phyloP scores from a whole-genome alignment of 257 asterid species.

The Salvia miltiorrhiza region DNA sequence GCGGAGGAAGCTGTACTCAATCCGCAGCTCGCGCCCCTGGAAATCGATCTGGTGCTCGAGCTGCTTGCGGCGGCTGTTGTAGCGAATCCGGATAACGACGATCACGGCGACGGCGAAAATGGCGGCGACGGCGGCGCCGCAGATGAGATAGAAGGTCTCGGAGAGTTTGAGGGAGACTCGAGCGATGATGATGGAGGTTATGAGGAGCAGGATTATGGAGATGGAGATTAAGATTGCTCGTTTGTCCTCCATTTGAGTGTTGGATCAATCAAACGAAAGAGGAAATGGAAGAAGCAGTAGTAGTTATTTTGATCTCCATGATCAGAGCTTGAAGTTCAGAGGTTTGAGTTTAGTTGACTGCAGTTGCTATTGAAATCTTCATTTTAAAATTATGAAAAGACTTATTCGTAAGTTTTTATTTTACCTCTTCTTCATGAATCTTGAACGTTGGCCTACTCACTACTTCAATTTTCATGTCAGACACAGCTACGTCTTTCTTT shows the following conservation, averaged over 20 bases:
- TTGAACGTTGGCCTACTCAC: background rate
- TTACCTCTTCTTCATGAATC: background rate
- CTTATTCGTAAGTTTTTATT: constrained; percentile 6
- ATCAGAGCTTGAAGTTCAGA: background rate
- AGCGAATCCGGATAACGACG: constrained; percentile 36
- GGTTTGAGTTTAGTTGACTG: constrained; percentile 11
- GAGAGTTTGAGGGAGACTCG: constrained; percentile 45
- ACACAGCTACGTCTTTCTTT: too few relatives aligned
- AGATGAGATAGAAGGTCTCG: constrained; percentile 45
- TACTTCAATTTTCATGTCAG: background rate
- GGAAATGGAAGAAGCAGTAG: background rate
- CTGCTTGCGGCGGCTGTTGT: constrained; percentile 29
- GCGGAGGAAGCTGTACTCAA: constrained; percentile 76
- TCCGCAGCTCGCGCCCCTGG: constrained; percentile 67
- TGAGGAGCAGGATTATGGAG: constrained; percentile 29
- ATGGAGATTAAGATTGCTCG: constrained; percentile 40
- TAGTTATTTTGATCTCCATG: background rate
- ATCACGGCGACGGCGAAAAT: constrained; percentile 39
- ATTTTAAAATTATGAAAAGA: background rate
- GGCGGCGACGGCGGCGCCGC: constrained; percentile 60
- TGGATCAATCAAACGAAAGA: background rate
- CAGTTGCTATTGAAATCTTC: background rate
- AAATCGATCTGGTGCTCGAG: constrained; percentile 45
- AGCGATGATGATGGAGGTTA: constrained; percentile 38
- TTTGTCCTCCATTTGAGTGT: constrained; percentile 48